Evolutionary conservation across 78 protist species (phyloP), one percentile per base, ranked within the genome.

Genomic region (Isochrysis galbana): DNA sequence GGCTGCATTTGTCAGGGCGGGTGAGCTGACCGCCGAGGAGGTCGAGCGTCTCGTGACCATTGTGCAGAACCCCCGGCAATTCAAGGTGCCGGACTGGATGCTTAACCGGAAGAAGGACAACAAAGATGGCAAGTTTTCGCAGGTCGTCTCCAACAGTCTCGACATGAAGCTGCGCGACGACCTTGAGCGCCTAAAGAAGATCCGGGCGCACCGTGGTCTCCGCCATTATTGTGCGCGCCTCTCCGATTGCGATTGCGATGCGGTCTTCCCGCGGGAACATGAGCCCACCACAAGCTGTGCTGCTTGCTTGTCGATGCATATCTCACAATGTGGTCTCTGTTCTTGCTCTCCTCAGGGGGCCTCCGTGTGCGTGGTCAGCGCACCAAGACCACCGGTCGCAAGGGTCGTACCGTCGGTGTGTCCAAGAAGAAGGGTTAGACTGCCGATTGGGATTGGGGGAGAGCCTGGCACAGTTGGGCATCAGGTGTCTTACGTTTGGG

Each of bases 351-450:
- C 84, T 23, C 84, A 77, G 84, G 84, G 97, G 99, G 99, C 47
- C 94, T 98, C 94, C 96, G 97, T n/a, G 99, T 99, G 90, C 97
- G 99, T 80, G 99, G 99, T 91, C 99, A 99, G 97, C 99, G 97
- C 98, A 99, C 99, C 74, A 98, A 98, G 97, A 98, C 99, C 82
- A 98, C 99, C 10, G 99, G 99, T 39, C 98, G 98, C 93, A 94
- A 95, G 72, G 98, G 98, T 78, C 94, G 95, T 78, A 92, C 97
- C 90, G 96, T 97, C 78, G 98, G 98, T 95, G 95, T 97, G 42
- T 38, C 97, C 93, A 90, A 89, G 94, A 96, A 97, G 96, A 80
- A 80, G 88, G 88, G 88, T 19, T 80, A 80, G 80, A n/a, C 72
- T n/a, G n/a, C n/a, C n/a, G n/a, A n/a, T n/a, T n/a, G n/a, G n/a